Percentiles rank a stretch among this genome's conserved stretches.
Evolutionary conservation across 345 rosid genomes (phyloP).

Genomic region (Brassica carinata): DNA sequence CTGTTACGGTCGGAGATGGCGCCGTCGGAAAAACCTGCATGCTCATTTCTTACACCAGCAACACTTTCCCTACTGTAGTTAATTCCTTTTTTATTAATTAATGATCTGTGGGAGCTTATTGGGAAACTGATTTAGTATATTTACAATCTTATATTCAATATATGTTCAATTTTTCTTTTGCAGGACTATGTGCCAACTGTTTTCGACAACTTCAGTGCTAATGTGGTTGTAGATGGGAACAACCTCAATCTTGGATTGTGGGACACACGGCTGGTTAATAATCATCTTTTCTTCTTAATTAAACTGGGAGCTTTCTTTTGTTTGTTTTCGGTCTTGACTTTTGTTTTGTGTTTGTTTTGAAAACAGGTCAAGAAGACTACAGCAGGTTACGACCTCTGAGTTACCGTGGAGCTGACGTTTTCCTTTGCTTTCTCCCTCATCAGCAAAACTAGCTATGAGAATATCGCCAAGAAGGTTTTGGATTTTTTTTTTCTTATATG

Average conservation of each 20-base stretch:
- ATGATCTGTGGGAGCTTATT: too few relatives aligned
- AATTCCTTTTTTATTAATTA: too few relatives aligned
- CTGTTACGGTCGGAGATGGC: constrained; percentile 92
- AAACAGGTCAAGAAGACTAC: constrained; percentile 91
- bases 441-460: constrained; percentile 99
- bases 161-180: too few relatives aligned
- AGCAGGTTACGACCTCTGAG: constrained; percentile 41
- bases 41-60: constrained; percentile 82
- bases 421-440: constrained; percentile 27
- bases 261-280: constrained; percentile 93
- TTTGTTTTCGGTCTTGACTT: constrained; percentile 8
- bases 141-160: too few relatives aligned
- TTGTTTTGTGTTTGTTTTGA: not conserved
- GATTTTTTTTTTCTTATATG: not conserved
- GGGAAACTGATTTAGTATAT: too few relatives aligned
- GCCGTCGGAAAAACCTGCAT: constrained; percentile 93
- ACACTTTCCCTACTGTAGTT: constrained; percentile 69
- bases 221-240: constrained; percentile 91
- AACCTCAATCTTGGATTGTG: constrained; percentile 88
- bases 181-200: constrained; percentile 94
- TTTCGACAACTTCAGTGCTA: constrained; percentile 95
- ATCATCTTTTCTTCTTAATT: constrained; percentile 7
- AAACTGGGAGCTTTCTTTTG: not conserved
- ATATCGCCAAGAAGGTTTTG: constrained; percentile 88
- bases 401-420: too few relatives aligned